Conservation (phyloP, 2,329 filamentous ascomycete genomes). For the Penicillium verrucosum region DNA sequence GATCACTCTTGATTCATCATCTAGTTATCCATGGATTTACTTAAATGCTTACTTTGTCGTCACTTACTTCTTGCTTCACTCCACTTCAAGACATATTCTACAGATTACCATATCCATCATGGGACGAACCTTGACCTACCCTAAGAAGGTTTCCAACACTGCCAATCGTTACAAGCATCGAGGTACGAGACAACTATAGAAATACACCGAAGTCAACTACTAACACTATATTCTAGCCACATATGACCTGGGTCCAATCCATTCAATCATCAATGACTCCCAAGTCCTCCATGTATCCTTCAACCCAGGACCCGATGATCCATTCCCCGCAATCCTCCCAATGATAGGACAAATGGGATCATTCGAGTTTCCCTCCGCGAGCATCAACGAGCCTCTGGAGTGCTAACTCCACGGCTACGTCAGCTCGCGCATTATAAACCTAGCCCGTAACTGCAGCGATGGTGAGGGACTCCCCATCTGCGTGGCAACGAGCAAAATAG, state of each 20-base stretch:
- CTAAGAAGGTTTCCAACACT: slow-evolving; percentile 61
- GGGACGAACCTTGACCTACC: slow-evolving; percentile 53
- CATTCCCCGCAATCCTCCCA: slow-evolving; percentile 74
- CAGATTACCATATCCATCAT: slow-evolving; percentile 25
- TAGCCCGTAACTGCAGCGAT: slow-evolving; percentile 47
- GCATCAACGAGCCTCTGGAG: slow-evolving; percentile 63
- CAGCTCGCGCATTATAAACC: slow-evolving; percentile 70
- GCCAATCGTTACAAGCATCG: slow-evolving; percentile 65
- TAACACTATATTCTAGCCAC: slow-evolving; percentile 49
- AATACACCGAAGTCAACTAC: not conserved
- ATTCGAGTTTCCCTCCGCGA: slow-evolving; percentile 61
- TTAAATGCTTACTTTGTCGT: not conserved
- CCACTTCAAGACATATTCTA: not conserved
- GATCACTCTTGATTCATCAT: not conserved
- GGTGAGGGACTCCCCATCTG: slow-evolving; percentile 64
- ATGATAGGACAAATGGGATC: slow-evolving; percentile 84
- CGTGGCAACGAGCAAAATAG: slow-evolving; percentile 69
- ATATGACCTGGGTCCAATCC: slow-evolving; percentile 71
- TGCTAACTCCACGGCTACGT: slow-evolving; percentile 85
- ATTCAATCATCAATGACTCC: slow-evolving; percentile 70
- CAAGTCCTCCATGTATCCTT: slow-evolving; percentile 79
- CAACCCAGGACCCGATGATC: slow-evolving; percentile 56
- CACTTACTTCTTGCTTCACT: not conserved
- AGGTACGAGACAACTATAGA: slow-evolving; percentile 45
- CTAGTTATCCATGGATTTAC: not conserved